A percentile compares a stretch with the other conserved stretches of the same genome.
phyloP scores from a whole-genome alignment of 495 filamentous ascomycete species.

The Lindgomyces ingoldianus region DNA sequence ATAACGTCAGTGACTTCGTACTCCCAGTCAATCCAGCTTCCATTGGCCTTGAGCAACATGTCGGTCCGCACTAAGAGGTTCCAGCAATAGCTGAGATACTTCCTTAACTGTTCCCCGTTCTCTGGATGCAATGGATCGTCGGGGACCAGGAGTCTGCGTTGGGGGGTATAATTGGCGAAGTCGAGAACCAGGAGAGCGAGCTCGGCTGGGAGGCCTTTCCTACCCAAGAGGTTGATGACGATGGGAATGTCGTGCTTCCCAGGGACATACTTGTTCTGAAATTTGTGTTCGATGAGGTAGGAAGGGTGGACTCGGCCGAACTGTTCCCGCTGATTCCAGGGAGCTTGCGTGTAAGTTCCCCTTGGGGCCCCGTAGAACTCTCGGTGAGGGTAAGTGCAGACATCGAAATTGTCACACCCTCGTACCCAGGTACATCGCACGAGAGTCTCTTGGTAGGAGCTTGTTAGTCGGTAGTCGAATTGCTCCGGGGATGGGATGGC shows the following conservation, averaged over 20 bases:
- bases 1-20: constrained; percentile 12
- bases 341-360: neutral
- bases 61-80: constrained; percentile 7
- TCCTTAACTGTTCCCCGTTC: constrained; percentile 12
- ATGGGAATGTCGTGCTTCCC: neutral
- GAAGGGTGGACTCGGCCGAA: neutral
- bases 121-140: constrained; percentile 12
- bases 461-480: constrained; percentile 12
- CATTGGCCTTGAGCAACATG: constrained; percentile 13
- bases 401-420: neutral
- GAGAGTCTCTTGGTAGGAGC: constrained; percentile 12
- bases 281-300: neutral
- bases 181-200: constrained; percentile 14
- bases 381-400: neutral
- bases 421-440: neutral
- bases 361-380: constrained; percentile 13
- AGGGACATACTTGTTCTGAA: neutral
- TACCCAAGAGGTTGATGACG: constrained; percentile 6
- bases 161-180: neutral
- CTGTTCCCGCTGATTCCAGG: neutral
- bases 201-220: constrained; percentile 14
- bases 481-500: neutral
- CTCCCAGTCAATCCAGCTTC: constrained; percentile 14
- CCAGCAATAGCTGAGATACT: constrained; percentile 18
- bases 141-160: neutral